Evolutionary conservation across 2,329 filamentous ascomycete genomes (phyloP), one percentile per base, ranked within the genome.

Genomic region (Exophiala sp.): DNA sequence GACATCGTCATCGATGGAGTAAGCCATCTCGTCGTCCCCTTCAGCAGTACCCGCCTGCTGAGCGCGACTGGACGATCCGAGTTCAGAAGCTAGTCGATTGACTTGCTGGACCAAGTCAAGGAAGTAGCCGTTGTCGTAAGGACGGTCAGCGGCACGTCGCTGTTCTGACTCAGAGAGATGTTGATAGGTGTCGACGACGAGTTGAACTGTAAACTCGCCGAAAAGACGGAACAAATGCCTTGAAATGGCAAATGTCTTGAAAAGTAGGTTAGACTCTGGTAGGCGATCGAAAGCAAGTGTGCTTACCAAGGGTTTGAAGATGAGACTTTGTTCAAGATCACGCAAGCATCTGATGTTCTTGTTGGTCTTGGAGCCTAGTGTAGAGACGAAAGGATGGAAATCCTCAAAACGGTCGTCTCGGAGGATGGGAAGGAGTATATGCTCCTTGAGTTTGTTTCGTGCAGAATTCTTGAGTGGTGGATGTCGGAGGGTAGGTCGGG

Each of bases 31-130:
- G 66, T 77, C 73, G 43, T 59, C 52, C 29, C 61, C 55, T 18
- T 83, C 71, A 66, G 83, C 79, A 78, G 82, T 80, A 52, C 78
- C 76, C 59, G 78, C 76, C 34, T 62, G 60, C 50, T 66, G 61
- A 44, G 44, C 42, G 52, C 87, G 81, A 67, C 89, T 86, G 62
- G 85, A 83, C 63, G 85, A 85, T 60, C 86, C 85, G 65, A 96
- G 84, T 70, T 94, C 88, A 66, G 85, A 83, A 57, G 90, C 91
- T 82, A 96, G 95, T 69, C 89, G 83, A 69, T 86, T 84, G 65
- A 96, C 91, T 82, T 96, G 91, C 71, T 95, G 89, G 71, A 95
- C 86, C 58, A 97, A 85, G 76, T 97, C 92, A 75, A 96, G 87
- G 71, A 96, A 96, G 75, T 97, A 97, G 69, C 89, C 89, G 81